Evolutionary conservation across 2,329 filamentous ascomycete genomes (phyloP), one percentile per base, ranked within the genome.

Genomic region (Colletotrichum orchidophilum): DNA sequence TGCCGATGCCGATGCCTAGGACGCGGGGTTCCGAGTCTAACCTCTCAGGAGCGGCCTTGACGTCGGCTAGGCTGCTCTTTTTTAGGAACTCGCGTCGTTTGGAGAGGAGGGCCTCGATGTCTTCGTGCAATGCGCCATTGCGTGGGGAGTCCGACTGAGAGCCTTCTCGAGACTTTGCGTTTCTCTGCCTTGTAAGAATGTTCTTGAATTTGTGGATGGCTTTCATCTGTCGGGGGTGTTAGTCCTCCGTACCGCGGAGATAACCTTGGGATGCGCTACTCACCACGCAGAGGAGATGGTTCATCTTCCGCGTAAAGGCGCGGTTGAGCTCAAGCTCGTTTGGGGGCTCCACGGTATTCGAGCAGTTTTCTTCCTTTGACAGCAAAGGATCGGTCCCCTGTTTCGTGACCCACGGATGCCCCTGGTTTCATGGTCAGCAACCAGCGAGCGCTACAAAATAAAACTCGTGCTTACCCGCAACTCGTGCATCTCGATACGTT

Each of bases 351-450:
- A 98, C 86, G 18, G 94, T 84, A 74, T 95, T 88, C 12, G 92
- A 89, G 53, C 94, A 97, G 76, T 99, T 99, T 78, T 98, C 95
- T 74, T 95, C 93, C 54, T 90, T 88, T 8, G 94, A 90, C 13
- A 98, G 86, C 15, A 99, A 84, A 72, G 90, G 90, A 80, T 98
- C 96, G 8, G 84, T 87, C 15, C 94, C 95, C 66, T 88, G 83
- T 77, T 90, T 93, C 6, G 96, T 98, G 15, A 99, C 94, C 96
- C 96, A 99, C 0, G 94, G 90, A 79, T 99, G 96, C 76, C 92
- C 89, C 96, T 98, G 7, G 72, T 27, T 27, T 13, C 55, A 81
- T 58, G 80, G 75, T 73, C 60, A 60, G 57, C 12, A 31, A 31
- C 6, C 15, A 26, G n/a, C n/a, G 3, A 24, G 29, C n/a, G 15